Conservation (phyloP, 225 moss, liverwort and hornwort species). For the Neckera pumila region DNA sequence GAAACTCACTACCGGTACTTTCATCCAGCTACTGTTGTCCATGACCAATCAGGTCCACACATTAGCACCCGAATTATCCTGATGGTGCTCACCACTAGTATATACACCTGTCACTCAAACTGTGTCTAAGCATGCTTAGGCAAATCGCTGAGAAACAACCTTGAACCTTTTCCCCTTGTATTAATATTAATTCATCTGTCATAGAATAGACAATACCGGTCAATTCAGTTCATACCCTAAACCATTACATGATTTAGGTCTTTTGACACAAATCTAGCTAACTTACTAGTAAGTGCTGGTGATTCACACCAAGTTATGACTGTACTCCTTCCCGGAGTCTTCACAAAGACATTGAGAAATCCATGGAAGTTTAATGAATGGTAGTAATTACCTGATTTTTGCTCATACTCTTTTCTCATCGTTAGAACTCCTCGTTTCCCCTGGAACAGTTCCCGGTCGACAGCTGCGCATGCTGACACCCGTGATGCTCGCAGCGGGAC, state of each 20-base stretch:
- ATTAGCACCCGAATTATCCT: background rate
- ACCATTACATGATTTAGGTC: too few relatives aligned
- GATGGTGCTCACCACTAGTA: background rate
- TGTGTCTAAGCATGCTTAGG: background rate
- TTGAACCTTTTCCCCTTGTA: background rate
- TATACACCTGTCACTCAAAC: background rate
- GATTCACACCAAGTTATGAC: too few relatives aligned
- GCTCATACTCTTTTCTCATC: background rate
- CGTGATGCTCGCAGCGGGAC: background rate
- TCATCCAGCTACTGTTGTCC: background rate
- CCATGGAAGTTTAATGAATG: background rate
- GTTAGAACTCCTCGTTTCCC: too few relatives aligned
- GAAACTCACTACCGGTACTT: background rate
- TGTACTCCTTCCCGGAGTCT: background rate
- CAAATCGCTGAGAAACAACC: background rate
- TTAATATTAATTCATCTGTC: too few relatives aligned
- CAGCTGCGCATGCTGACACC: background rate
- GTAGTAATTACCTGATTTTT: background rate
- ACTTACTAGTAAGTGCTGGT: accelerated
- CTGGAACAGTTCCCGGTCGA: too few relatives aligned
- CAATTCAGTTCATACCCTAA: background rate
- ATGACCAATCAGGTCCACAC: background rate
- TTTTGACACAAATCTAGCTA: too few relatives aligned
- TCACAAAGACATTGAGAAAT: background rate
- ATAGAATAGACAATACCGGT: background rate